Evolutionary conservation across 257 asterid genomes (phyloP).

Genomic region (Cruciata laevipes): DNA sequence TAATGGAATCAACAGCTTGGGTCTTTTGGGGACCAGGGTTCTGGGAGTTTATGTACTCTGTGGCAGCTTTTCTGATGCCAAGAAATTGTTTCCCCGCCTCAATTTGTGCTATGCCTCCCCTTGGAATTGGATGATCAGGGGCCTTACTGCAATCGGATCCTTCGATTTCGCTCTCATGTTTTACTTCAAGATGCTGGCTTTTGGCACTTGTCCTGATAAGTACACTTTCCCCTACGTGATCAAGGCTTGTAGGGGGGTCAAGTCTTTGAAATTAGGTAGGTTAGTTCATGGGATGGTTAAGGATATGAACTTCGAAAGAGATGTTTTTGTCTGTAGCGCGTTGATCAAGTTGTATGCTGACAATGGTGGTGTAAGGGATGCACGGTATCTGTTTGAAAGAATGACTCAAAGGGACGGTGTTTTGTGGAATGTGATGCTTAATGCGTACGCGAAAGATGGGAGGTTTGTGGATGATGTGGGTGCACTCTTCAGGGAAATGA

Average conservation of each 20-base stretch:
- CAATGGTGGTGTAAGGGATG: constrained; percentile 47
- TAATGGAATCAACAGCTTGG: constrained; percentile 58
- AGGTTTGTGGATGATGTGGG: constrained; percentile 34
- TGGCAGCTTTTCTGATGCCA: constrained; percentile 42
- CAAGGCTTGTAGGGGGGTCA: constrained; percentile 69
- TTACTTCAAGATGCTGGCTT: constrained; percentile 71
- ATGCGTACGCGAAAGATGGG: constrained; percentile 47
- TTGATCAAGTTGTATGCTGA: constrained; percentile 68
- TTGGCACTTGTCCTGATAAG: constrained; percentile 82
- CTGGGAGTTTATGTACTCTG: constrained; percentile 67
- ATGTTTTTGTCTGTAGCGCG: constrained; percentile 77
- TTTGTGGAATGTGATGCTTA: constrained; percentile 79
- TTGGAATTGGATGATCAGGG: constrained; percentile 99
- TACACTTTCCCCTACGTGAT: constrained; percentile 78
- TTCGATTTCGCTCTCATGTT: constrained; percentile 50
- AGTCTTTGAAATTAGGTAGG: constrained; percentile 42
- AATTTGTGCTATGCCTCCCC: constrained; percentile 77
- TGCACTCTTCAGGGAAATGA: constrained; percentile 57
- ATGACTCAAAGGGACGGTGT: constrained; percentile 66
- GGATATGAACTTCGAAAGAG: constrained; percentile 56
- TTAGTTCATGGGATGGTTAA: constrained; percentile 40
- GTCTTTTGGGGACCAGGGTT: constrained; percentile 66
- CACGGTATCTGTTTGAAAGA: constrained; percentile 59
- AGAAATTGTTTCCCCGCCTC: constrained; percentile 59
- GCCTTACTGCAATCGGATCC: constrained; percentile 53